Conservation (phyloP, 306 rosid species). For the Vigna trinervia region DNA sequence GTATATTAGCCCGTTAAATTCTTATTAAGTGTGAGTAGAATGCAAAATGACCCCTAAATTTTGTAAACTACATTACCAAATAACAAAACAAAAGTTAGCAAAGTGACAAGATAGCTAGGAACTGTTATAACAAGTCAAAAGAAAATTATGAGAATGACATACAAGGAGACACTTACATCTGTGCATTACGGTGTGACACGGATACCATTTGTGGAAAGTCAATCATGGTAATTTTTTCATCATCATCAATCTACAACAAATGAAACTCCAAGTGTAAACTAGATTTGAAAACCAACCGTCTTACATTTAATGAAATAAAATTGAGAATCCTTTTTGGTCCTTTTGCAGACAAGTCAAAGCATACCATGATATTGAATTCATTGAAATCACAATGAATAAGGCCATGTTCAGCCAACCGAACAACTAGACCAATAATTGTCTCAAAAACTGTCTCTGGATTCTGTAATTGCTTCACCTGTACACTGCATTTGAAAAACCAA, state of each 20-base stretch:
- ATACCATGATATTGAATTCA: conserved; percentile 94
- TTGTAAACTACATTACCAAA: background rate
- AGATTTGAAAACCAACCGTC: conserved; percentile 33
- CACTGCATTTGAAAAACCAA: conserved; percentile 58
- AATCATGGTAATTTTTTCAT: conserved; percentile 84
- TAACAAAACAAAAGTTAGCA: conserved; percentile 8
- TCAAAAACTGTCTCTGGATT: conserved; percentile 86
- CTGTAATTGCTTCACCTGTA: conserved; percentile 85
- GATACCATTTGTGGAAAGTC: conserved; percentile 98
- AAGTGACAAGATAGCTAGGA: conserved; percentile 21
- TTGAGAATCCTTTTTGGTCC: background rate
- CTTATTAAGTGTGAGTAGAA: background rate
- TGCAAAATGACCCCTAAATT: background rate
- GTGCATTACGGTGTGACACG: conserved; percentile 86
- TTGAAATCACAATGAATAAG: conserved; percentile 97
- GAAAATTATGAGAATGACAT: background rate
- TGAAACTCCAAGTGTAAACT: background rate
- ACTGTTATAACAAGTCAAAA: background rate
- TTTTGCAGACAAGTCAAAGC: conserved; percentile 25
- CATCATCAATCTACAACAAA: conserved; percentile 75
- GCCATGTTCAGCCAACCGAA: conserved; percentile 90
- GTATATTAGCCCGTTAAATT: background rate
- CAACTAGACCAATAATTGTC: conserved; percentile 71
- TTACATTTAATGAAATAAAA: conserved; percentile 14
- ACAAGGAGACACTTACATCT: conserved; percentile 69